Percentiles rank a stretch among this genome's conserved stretches.
Conservation (phyloP, 1,139 yeast species). For the Sugiyamaella japonica region DNA sequence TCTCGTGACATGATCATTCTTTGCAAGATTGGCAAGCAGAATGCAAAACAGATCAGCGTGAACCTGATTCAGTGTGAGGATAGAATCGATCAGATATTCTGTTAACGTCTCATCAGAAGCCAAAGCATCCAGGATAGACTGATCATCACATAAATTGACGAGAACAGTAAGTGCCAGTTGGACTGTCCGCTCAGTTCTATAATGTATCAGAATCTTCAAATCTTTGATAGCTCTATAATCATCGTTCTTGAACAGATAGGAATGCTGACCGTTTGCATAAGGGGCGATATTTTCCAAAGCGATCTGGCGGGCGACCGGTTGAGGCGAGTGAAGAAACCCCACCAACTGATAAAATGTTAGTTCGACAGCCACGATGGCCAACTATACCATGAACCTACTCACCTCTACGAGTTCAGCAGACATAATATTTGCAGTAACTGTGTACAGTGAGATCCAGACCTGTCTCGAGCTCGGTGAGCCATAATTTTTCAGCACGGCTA, state of each 20-base stretch:
- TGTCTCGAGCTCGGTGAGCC: not conserved
- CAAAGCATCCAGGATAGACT: constrained; percentile 55
- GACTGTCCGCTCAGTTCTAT: constrained; percentile 33
- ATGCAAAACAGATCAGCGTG: constrained; percentile 85
- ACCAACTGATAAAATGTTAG: constrained; percentile 46
- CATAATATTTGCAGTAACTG: not conserved
- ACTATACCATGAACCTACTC: constrained; percentile 11
- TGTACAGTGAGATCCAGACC: not conserved
- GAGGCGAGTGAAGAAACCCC: constrained; percentile 77
- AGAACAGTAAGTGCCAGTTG: constrained; percentile 69
- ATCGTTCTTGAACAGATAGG: constrained; percentile 66
- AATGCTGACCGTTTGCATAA: constrained; percentile 68
- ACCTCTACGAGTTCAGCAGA: constrained; percentile 31
- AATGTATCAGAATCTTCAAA: constrained; percentile 59
- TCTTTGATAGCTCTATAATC: constrained; percentile 73
- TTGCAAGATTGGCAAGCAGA: constrained; percentile 79
- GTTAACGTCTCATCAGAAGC: constrained; percentile 65
- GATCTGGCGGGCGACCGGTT: constrained; percentile 77
- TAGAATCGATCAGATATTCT: constrained; percentile 53
- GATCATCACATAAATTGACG: constrained; percentile 78
- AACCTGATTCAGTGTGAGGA: constrained; percentile 54
- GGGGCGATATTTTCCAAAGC: constrained; percentile 87
- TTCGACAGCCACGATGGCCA: not conserved
- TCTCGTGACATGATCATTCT: constrained; percentile 62
- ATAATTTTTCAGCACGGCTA: constrained; percentile 16